phyloP scores from a whole-genome alignment of 2,329 filamentous ascomycete species.

The Xylaria sp. region DNA sequence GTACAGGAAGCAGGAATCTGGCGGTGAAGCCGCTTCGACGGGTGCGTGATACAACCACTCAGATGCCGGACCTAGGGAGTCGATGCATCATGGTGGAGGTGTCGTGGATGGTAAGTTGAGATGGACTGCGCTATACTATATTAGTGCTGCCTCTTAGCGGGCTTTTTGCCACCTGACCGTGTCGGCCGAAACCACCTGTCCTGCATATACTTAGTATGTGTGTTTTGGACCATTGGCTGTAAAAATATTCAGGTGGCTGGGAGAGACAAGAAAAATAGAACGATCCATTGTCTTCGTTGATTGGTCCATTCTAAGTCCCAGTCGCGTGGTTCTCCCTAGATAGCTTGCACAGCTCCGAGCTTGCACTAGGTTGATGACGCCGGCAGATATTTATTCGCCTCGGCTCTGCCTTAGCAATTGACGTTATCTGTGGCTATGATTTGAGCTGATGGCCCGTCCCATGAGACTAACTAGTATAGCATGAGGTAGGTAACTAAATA shows the following conservation, averaged over 20 bases:
- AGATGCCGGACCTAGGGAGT: background rate
- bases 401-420: background rate
- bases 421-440: background rate
- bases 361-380: background rate
- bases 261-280: conserved; percentile 6
- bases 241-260: conserved; percentile 38
- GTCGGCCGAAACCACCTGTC: background rate
- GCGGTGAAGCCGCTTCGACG: conserved; percentile 22
- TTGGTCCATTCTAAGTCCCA: conserved; percentile 29
- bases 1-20: conserved; percentile 3
- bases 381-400: background rate
- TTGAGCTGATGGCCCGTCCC: background rate
- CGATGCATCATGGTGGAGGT: conserved; percentile 7
- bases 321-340: conserved; percentile 27
- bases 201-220: background rate
- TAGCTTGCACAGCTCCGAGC: background rate
- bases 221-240: background rate
- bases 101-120: background rate
- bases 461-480: background rate
- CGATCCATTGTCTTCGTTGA: conserved; percentile 6
- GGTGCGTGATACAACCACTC: conserved; percentile 6
- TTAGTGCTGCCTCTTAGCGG: background rate
- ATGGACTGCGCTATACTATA: background rate
- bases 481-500: background rate
- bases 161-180: background rate